These are phyloP conservation scores for Euptelea pleiosperma DNA, from an alignment of 164 flowering plant genomes.

Conservation along the genomic window DNA sequence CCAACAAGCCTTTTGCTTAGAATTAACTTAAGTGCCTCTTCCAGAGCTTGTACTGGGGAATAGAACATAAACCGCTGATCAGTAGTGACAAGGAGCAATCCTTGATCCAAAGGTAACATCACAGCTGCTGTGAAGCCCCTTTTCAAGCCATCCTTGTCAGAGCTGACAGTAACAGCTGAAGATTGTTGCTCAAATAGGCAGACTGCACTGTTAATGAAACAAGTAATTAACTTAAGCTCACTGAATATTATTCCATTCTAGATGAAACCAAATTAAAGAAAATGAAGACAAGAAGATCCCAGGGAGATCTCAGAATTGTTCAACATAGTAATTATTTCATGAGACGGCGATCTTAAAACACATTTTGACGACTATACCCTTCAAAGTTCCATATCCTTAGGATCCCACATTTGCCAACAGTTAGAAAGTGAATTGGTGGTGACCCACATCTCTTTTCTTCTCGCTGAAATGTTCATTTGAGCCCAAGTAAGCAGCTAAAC, in stretches of 20 bases:
- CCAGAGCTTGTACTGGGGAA: constrained; percentile 33
- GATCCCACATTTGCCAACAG: constrained; percentile 89
- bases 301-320: neutral
- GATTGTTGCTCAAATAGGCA: constrained; percentile 73
- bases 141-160: constrained; percentile 44
- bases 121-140: constrained; percentile 79
- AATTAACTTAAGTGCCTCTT: constrained; percentile 34
- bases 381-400: constrained; percentile 84
- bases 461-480: constrained; percentile 16
- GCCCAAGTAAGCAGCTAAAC: constrained; percentile 36
- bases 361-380: constrained; percentile 41
- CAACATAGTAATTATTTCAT: constrained; percentile 5
- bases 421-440: constrained; percentile 47
- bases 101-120: constrained; percentile 72
- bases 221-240: constrained; percentile 14
- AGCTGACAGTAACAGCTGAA: constrained; percentile 58
- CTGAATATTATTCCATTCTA: neutral
- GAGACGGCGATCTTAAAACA: constrained; percentile 3
- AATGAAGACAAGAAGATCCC: neutral
- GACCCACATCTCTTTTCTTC: constrained; percentile 41
- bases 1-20: constrained; percentile 78
- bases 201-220: constrained; percentile 46
- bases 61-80: constrained; percentile 93
- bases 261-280: constrained; percentile 3
- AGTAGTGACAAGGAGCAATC: constrained; percentile 82